Base-by-base conservation (phyloP, 805 yeast species). In the Pichia eremophila region DNA sequence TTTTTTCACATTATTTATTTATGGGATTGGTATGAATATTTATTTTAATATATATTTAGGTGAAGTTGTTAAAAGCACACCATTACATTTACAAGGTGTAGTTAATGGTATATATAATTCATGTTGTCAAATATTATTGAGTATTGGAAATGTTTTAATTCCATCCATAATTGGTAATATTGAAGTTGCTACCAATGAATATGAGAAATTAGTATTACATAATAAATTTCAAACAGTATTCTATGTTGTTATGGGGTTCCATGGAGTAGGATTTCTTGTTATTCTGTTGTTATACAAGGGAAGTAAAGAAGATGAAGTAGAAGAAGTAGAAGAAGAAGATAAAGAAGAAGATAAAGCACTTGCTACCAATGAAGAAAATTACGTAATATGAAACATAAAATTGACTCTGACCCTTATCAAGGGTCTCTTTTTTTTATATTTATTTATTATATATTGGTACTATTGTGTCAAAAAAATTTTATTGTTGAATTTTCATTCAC, bases 31-130 rank as follows among this genome's bases (percentile, higher is more conserved):
- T 42, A 49, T 43, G 1, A 68, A 67, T 38, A 45, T 63, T 3
- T 70, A 60, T 50, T 68, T 65, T 52, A 58, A 67, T 28, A 59
- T 67, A 4, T 70, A 63, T 44, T 46, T 63, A 37, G 64, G 59
- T 32, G 58, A 64, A 5, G 54, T 69, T 9, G 56, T 61, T 37
- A 61, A 49, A 40, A 29, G 38, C 18, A 54, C 57, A 10, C 58
- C 58, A 17, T 18, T 52, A 18, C 55, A 55, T 41, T 42, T 55
- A 19, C 58, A 54, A 40, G 57, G 58, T 3, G 44, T 47, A n/a
- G 51, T 54, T 15, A 39, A 53, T 17, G 58, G 58, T 11, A 48
- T 54, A 25, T 52, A 46, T 41, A 48, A 44, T 19, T 50, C 57
- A 0, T 50, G 47, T 37, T 50, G 52, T 7, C 58, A 55, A 41